phyloP scores from a whole-genome alignment of 257 asterid genomes.

The Ilex aquifolium region DNA sequence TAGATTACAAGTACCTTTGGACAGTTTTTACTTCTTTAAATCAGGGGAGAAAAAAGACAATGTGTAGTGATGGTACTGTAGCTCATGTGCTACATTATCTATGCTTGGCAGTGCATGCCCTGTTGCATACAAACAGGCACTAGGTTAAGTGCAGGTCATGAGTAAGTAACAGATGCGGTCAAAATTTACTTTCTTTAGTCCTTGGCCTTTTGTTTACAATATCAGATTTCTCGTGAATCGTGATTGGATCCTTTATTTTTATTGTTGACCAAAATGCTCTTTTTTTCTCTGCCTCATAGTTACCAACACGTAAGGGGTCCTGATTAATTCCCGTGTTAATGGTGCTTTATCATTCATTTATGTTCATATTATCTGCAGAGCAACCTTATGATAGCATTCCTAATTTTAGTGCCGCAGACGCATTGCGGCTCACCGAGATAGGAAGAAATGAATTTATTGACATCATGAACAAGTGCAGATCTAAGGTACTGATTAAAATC shows the following conservation, averaged over 20 bases:
- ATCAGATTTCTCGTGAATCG: not conserved
- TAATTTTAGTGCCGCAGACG: conserved; percentile 98
- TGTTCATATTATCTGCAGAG: conserved; percentile 53
- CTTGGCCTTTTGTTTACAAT: too few relatives aligned
- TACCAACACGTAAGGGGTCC: not conserved
- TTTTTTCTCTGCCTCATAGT: not conserved
- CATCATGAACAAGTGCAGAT: conserved; percentile 99
- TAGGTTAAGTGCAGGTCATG: too few relatives aligned
- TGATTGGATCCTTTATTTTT: not conserved
- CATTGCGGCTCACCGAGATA: conserved; percentile 85
- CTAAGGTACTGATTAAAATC: conserved; percentile 64
- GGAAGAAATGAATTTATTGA: conserved; percentile 99
- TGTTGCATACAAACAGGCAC: not conserved
- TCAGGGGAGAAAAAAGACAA: too few relatives aligned
- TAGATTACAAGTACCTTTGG: too few relatives aligned
- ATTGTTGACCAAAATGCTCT: not conserved
- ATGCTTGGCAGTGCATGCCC: not conserved
- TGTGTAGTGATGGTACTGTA: not conserved
- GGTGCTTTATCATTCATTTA: conserved; percentile 5
- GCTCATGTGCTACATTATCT: not conserved
- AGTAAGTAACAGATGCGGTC: not conserved
- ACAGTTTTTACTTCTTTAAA: too few relatives aligned
- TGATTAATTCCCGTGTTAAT: not conserved
- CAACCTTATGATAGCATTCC: conserved; percentile 99
- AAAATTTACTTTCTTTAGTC: not conserved